phyloP scores from a whole-genome alignment of 768 basidiomycete species.

The Artomyces pyxidatus region DNA sequence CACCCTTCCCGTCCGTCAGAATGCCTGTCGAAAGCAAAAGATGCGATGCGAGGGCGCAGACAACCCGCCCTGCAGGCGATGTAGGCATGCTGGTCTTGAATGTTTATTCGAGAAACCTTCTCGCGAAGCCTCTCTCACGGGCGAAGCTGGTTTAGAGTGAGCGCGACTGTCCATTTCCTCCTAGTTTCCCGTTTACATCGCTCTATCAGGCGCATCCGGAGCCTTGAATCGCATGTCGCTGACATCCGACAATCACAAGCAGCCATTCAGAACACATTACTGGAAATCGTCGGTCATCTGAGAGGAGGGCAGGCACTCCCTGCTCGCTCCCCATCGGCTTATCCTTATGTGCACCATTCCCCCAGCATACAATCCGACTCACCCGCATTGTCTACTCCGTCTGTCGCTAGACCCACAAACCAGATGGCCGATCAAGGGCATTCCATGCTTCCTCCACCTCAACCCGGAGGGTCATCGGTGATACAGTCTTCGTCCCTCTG shows the following conservation, averaged over 20 bases:
- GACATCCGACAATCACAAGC: constrained; percentile 70
- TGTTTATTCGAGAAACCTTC: constrained; percentile 95
- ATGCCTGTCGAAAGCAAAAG: constrained; percentile 94
- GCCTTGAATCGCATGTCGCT: constrained; percentile 78
- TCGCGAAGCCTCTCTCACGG: constrained; percentile 77
- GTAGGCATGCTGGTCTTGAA: constrained; percentile 80
- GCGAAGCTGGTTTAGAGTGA: constrained; percentile 85
- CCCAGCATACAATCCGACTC: constrained; percentile 58
- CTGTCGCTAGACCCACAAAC: constrained; percentile 25
- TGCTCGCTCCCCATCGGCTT: constrained; percentile 60
- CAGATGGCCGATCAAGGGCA: constrained; percentile 15
- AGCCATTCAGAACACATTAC: constrained; percentile 69
- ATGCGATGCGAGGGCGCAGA: constrained; percentile 97
- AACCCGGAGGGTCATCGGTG: constrained; percentile 22
- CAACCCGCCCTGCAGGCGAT: constrained; percentile 93
- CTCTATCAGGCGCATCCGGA: constrained; percentile 71
- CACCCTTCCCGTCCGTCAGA: constrained; percentile 36
- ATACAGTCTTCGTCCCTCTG: constrained; percentile 9
- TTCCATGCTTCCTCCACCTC: constrained; percentile 19
- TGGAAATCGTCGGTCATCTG: constrained; percentile 73
- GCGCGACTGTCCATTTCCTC: constrained; percentile 22
- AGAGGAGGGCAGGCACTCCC: constrained; percentile 42
- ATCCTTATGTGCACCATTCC: constrained; percentile 52
- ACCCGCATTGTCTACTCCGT: constrained; percentile 34
- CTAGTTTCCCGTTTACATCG: neutral